Percentiles rank a stretch among this genome's conserved stretches.
Evolutionary conservation across 1,139 yeast species (phyloP).

Genomic region (Nakaseomyces uthaithaninus): DNA sequence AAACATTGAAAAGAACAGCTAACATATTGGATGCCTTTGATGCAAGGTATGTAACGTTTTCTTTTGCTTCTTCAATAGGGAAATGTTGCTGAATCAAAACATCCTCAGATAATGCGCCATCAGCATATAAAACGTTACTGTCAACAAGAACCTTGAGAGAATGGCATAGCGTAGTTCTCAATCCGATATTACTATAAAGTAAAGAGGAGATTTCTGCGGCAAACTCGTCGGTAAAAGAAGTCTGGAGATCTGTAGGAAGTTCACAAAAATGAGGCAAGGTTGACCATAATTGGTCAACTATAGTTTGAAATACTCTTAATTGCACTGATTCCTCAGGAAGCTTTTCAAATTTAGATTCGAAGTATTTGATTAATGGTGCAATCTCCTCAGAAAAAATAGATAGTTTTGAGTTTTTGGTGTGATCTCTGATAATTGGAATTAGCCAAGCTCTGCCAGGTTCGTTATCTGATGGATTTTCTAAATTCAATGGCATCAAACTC

Average conservation of each 20-base stretch:
- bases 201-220: slow-evolving; percentile 70
- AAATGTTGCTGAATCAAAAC: slow-evolving; percentile 52
- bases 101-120: slow-evolving; percentile 52
- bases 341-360: slow-evolving; percentile 36
- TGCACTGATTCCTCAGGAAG: slow-evolving; percentile 50
- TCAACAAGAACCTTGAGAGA: slow-evolving; percentile 72
- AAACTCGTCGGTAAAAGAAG: slow-evolving; percentile 62
- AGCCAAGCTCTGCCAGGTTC: slow-evolving; percentile 88
- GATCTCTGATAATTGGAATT: slow-evolving; percentile 84
- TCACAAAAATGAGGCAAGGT: slow-evolving; percentile 84
- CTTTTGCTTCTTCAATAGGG: slow-evolving; percentile 47
- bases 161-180: slow-evolving; percentile 74
- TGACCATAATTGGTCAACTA: slow-evolving; percentile 88
- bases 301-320: slow-evolving; percentile 68
- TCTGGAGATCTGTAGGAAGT: slow-evolving; percentile 64
- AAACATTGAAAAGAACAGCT: slow-evolving; percentile 84
- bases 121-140: slow-evolving; percentile 56
- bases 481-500: slow-evolving; percentile 66
- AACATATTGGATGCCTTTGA: slow-evolving; percentile 64
- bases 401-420: slow-evolving; percentile 64
- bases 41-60: slow-evolving; percentile 55
- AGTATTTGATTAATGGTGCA: slow-evolving; percentile 58
- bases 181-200: slow-evolving; percentile 64
- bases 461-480: slow-evolving; percentile 42
- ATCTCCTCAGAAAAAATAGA: slow-evolving; percentile 54